Conservation (phyloP, 257 asterid genomes). For the Solanum dulcamara region DNA sequence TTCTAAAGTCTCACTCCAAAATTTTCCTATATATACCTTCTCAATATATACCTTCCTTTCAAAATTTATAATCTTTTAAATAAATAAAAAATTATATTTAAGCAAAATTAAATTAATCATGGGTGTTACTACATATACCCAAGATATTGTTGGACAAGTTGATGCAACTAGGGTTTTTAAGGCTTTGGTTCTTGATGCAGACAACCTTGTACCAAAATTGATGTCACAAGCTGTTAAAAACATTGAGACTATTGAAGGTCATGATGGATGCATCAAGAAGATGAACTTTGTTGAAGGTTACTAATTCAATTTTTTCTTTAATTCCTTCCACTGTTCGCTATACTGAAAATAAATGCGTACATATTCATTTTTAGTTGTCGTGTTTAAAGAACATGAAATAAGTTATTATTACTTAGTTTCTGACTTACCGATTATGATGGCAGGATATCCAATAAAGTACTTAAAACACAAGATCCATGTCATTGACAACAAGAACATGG, state of each 20-base stretch:
- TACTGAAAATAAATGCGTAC: too few relatives aligned
- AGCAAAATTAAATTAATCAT: background rate
- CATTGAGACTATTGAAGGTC: slow-evolving; percentile 14
- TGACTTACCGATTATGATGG: too few relatives aligned
- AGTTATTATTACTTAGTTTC: too few relatives aligned
- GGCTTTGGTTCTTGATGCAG: slow-evolving; percentile 20
- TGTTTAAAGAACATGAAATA: too few relatives aligned
- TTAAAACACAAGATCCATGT: slow-evolving; percentile 23
- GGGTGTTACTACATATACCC: slow-evolving; percentile 15
- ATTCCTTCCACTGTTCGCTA: too few relatives aligned
- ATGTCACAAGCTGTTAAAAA: slow-evolving; percentile 26
- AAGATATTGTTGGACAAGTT: slow-evolving; percentile 14
- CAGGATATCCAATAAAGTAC: slow-evolving; percentile 18
- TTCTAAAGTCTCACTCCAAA: background rate
- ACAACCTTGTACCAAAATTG: slow-evolving; percentile 19
- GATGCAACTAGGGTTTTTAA: slow-evolving; percentile 23
- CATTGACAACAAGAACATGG: slow-evolving; percentile 14
- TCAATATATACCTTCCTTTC: too few relatives aligned
- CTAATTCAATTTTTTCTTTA: too few relatives aligned
- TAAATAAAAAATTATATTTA: background rate
- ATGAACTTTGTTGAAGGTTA: slow-evolving; percentile 26
- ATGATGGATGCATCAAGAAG: slow-evolving; percentile 20
- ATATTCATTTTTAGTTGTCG: too few relatives aligned
- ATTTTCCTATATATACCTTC: background rate
- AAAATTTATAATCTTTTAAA: background rate